Evolutionary conservation across 2,329 filamentous ascomycete species (phyloP).

Genomic region (Monosporascus sp.): DNA sequence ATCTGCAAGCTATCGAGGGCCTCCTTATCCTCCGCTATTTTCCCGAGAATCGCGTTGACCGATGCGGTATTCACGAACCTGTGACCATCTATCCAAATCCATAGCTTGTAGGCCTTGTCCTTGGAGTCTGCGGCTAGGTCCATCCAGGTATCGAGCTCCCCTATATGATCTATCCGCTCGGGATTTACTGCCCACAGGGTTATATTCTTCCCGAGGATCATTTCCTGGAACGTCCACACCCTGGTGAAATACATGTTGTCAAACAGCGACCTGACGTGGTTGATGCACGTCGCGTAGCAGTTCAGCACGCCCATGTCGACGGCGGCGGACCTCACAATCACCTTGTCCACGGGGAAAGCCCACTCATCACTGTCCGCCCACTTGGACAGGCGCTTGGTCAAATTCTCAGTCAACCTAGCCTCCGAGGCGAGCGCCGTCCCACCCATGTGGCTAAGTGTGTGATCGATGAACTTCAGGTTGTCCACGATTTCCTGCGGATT

Average conservation of each 20-base stretch:
- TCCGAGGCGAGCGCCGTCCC: conserved; percentile 19
- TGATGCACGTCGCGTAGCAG: conserved; percentile 9
- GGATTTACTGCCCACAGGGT: conserved; percentile 12
- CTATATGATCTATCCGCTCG: conserved; percentile 1
- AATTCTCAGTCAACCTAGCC: conserved; percentile 10
- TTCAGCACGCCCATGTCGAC: conserved; percentile 12
- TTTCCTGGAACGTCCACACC: conserved; percentile 27
- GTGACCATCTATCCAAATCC: conserved; percentile 3
- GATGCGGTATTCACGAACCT: conserved; percentile 4
- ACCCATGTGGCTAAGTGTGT: conserved; percentile 31
- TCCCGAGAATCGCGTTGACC: conserved; percentile 13
- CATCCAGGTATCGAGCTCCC: conserved; percentile 9
- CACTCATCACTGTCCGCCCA: conserved; percentile 7
- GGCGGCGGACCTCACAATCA: conserved; percentile 4
- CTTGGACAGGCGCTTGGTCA: conserved; percentile 8
- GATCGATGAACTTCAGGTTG: conserved; percentile 25
- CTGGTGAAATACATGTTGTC: conserved; percentile 20
- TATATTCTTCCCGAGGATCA: conserved; percentile 25
- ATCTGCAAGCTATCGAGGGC: conserved; percentile 10
- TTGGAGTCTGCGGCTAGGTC: conserved; percentile 8
- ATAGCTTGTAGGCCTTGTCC: conserved; percentile 9
- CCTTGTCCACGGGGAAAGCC: conserved; percentile 1
- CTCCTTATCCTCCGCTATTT: conserved; percentile 17
- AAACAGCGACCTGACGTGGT: conserved; percentile 12
- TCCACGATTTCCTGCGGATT: conserved; percentile 25